A percentile compares a stretch with the other conserved stretches of the same genome.
Conservation (phyloP, 108 stramenopile species). For the Nitzschia sp. region DNA sequence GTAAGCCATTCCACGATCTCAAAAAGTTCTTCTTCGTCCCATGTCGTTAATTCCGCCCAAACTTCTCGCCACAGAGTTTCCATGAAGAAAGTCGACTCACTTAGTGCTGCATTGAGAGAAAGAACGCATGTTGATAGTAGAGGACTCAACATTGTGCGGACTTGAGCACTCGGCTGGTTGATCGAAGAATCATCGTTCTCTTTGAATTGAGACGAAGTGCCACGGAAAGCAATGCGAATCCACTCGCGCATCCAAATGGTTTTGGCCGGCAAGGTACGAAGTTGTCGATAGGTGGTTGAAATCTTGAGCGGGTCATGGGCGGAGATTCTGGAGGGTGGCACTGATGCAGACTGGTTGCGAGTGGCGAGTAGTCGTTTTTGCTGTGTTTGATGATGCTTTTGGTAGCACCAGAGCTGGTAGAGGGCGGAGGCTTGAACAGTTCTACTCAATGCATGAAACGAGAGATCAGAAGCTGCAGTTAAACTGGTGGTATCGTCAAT, state of each 20-base stretch:
- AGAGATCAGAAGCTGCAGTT: not conserved
- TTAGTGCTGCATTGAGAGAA: conserved; percentile 4
- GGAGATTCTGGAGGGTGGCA: not conserved
- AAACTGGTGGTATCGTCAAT: not conserved
- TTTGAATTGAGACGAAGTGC: not conserved
- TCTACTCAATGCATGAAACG: conserved; percentile 18
- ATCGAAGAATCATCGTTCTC: not conserved
- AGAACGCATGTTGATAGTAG: conserved; percentile 36
- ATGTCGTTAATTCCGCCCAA: conserved; percentile 17
- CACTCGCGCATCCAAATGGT: conserved; percentile 33
- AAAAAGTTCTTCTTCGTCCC: conserved; percentile 6
- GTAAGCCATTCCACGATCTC: conserved; percentile 34
- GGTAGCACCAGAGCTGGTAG: conserved; percentile 3
- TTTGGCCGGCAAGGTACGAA: conserved; percentile 23
- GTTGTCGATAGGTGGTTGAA: conserved; percentile 23
- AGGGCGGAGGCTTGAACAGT: conserved; percentile 26
- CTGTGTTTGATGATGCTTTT: conserved; percentile 1
- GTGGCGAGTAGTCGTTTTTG: not conserved
- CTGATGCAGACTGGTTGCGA: conserved; percentile 1
- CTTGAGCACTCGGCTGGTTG: not conserved
- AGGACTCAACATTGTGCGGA: conserved; percentile 35
- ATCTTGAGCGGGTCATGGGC: not conserved
- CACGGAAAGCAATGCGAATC: conserved; percentile 26
- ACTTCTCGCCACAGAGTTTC: conserved; percentile 37
- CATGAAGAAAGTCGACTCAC: conserved; percentile 31